Evolutionary conservation across 495 filamentous ascomycete species (phyloP).

Genomic region (Penicillium coffeae): DNA sequence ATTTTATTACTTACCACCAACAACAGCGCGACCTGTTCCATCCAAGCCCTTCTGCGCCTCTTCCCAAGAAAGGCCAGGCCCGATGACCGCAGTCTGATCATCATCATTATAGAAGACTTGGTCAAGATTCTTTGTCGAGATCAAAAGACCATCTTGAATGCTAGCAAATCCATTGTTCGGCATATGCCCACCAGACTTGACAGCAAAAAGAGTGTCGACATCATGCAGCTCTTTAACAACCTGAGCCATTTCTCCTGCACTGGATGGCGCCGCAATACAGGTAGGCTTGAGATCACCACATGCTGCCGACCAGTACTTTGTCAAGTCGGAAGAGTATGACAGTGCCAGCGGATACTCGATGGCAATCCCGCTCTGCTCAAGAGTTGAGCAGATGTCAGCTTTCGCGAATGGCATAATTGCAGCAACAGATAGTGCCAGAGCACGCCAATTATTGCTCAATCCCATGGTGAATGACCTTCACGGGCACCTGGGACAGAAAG

Average conservation of each 20-base stretch:
- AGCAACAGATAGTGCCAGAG: constrained; percentile 17
- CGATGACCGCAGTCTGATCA: constrained; percentile 35
- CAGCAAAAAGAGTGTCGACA: constrained; percentile 34
- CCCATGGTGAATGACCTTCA: constrained; percentile 16
- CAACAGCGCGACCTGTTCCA: constrained; percentile 32
- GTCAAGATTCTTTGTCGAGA: constrained; percentile 37
- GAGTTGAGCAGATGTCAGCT: constrained; percentile 36
- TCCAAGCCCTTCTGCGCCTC: constrained; percentile 33
- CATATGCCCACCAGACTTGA: constrained; percentile 45
- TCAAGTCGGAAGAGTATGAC: constrained; percentile 24
- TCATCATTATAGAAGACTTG: constrained; percentile 31
- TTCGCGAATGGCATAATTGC: constrained; percentile 16
- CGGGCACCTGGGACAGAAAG: too few species aligned
- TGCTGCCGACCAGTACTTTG: constrained; percentile 39
- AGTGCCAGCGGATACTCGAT: constrained; percentile 26
- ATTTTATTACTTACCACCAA: too few species aligned
- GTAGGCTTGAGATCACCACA: constrained; percentile 38
- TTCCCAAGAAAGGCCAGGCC: constrained; percentile 40
- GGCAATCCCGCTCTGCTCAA: constrained; percentile 26
- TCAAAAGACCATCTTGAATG: constrained; percentile 37
- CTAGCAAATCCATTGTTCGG: constrained; percentile 43
- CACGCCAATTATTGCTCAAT: constrained; percentile 16
- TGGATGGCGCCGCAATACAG: constrained; percentile 39
- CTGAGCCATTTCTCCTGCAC: constrained; percentile 33
- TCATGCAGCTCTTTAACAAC: constrained; percentile 35